Base-by-base conservation (phyloP, 2,329 filamentous ascomycete species). In the Didymella segeticola region DNA sequence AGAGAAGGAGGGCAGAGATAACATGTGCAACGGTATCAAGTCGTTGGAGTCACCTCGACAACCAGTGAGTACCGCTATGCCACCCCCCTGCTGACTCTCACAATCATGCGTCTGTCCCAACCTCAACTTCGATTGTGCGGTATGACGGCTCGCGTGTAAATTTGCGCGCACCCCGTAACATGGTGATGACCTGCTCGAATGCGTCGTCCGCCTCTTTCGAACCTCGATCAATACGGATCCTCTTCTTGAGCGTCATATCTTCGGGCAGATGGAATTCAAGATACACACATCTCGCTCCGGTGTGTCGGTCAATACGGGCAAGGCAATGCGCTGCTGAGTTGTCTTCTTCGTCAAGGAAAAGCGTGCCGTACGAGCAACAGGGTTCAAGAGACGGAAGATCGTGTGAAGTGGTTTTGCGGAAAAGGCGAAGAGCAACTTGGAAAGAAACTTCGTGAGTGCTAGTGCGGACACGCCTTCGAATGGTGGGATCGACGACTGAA, bases 241-340 rank as follows among this genome's bases (percentile, higher is more conserved):
- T 42, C 12, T n/a, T 41, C 12, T 56, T 25, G 12, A 45, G 38
- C 2, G 55, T 56, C 50, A 64, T 60, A 25, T 61, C 59, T 20
- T 60, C 59, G 2, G 57, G 55, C n/a, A 56, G 36, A 8, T 57
- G 55, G 30, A 62, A 57, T 15, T 57, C 43, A n/a, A 56, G 29
- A 39, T 57, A 58, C 25, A 41, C 54, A 34, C 50, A 57, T 12
- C 55, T 37, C 19, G 31, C 17, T 14, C 45, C 9, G 20, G 39
- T 52, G n/a, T 53, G 4, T 15, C 58, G 26, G 27, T 43, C 34
- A 26, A 61, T 20, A 8, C 14, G 46, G 20, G 27, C n/a, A 30
- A 64, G 63, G 22, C 49, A 60, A 10, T 53, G 27, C 12, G 59
- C 48, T 4, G 42, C 31, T 22, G 49, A 49, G 5, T 29, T 12